Base-by-base conservation (phyloP, 1,284 basidiomycete genomes). In the Cutaneotrichosporon sp. region DNA sequence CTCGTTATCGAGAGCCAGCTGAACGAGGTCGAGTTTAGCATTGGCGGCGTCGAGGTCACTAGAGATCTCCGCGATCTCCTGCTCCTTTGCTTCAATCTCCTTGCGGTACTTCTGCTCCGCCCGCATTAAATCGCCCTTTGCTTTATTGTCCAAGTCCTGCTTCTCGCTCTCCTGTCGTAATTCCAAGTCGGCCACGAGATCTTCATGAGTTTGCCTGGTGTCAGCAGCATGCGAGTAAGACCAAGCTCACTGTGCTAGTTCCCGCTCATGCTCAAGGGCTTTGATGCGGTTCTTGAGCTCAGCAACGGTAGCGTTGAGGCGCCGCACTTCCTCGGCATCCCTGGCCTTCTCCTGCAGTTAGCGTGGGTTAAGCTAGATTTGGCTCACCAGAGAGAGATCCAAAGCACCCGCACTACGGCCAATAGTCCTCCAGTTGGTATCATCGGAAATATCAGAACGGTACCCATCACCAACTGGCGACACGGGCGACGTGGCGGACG, bases 311-410 rank as follows among this genome's bases (percentile, higher is more conserved):
- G 41, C 52, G 46, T 46, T 41, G 12, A 41, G 22, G 8, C 24
- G 38, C 7, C 24, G 38, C 38, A 41, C 24, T 24, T 41, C 38
- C 11, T 41, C 38, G 22, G 38, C 38, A 7, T 41, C 38, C 24
- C 38, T 41, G 22, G 24, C 24, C 22, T 62, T 19, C 16, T 41
- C 59, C 38, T 60, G 57, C 19, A 59, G 22, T 57, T 46, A 8
- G 60, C 16, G 24, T 6, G 16, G 22, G 4, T 14, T 6, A 26
- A 16, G 20, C 22, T n/a, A n/a, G n/a, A 7, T 25, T 25, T 6
- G 5, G 17, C 38, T 41, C 22, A 41, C 38, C 4, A 41, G 38
- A 24, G 38, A 12, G 17, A 7, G 20, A 20, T 41, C 38, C 38
- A 41, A 24, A 22, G 38, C 24, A 3, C 22, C 1, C 11, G 12